Evolutionary conservation across 352 stramenopile species (phyloP), one percentile per base, ranked within the genome.

Genomic region (Blastocystis sp.): DNA sequence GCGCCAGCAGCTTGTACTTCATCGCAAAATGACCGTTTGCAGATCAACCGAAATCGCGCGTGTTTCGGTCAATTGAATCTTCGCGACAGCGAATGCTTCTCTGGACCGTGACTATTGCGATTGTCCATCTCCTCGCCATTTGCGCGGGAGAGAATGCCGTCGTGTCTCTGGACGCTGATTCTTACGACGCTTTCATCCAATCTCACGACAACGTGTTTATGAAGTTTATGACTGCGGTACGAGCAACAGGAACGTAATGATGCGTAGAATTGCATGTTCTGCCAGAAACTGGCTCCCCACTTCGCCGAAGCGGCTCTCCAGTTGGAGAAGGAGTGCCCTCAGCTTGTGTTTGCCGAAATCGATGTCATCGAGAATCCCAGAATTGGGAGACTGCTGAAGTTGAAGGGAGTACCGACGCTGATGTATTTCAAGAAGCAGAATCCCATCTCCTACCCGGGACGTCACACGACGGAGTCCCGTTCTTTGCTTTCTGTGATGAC

Each of bases 371-470:
- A 66, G 2, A 85, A 85, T 50, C 74, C 74, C 4, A 29, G 41
- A 26, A 67, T 85, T 66, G 74, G 74, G 16, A 61, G 74, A 67
- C 55, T 35, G 24, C 35, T 69, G 55, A 66, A 67, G 16, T 19
- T 85, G 35, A 67, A 69, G 45, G 74, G 74, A 21, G 74, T 85
- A 35, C 74, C 74, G 24, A 51, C 37, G 31, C 13, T 85, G 13
- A 85, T n/a, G 6, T 85, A 70, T 62, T 85, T 67, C 74, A 85
- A 85, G 35, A 31, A 85, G 29, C 50, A 59, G n/a, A 85, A 67
- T 35, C 31, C 74, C 4, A 31, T 85, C 19, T 24, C 21, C 24
- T 85, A 50, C 37, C 16, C 31, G 33, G 74, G 51, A 29, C 31
- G 35, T n/a, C 6, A 50, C 3, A 35, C 29, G 6, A 66, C 65